A percentile compares a stretch with the other conserved stretches of the same genome.
These are phyloP conservation scores for Schizophyllum amplum DNA, from an alignment of 1,284 basidiomycete species.

Conservation along the genomic window DNA sequence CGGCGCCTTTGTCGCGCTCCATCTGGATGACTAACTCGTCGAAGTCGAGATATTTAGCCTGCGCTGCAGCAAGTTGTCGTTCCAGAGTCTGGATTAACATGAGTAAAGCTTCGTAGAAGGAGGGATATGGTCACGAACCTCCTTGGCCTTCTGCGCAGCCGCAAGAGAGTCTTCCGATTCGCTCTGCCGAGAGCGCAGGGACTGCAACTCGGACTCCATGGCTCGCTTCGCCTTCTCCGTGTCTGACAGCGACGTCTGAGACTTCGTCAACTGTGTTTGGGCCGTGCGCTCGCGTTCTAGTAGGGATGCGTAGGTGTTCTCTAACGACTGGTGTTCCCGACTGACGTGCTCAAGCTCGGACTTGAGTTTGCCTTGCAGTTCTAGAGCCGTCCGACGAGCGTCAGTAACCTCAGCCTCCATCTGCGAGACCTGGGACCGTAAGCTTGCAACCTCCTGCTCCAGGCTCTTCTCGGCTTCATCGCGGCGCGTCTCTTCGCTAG, in stretches of 20 bases:
- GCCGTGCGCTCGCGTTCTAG: conserved; percentile 45
- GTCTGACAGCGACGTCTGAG: conserved; percentile 47
- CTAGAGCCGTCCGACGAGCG: conserved; percentile 46
- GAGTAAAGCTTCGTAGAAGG: conserved; percentile 1
- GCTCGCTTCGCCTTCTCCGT: conserved; percentile 67
- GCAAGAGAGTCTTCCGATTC: conserved; percentile 64
- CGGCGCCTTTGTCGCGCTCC: conserved; percentile 73
- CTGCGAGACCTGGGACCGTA: conserved; percentile 61
- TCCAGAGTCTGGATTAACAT: conserved; percentile 51
- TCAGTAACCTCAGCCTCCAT: conserved; percentile 57
- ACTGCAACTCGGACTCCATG: conserved; percentile 70
- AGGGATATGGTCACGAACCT: conserved; percentile 35
- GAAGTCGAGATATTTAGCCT: conserved; percentile 74
- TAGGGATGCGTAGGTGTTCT: conserved; percentile 57
- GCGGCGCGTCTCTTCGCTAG: conserved; percentile 78
- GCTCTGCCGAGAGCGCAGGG: conserved; percentile 63
- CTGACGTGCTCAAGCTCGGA: conserved; percentile 54
- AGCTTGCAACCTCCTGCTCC: conserved; percentile 71
- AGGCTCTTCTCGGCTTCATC: conserved; percentile 83
- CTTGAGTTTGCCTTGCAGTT: conserved; percentile 61
- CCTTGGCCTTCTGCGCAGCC: conserved; percentile 57
- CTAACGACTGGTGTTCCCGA: conserved; percentile 49
- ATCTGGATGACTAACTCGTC: conserved; percentile 83
- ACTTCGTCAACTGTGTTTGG: conserved; percentile 44
- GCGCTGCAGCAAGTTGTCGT: conserved; percentile 64